Conservation (phyloP, 352 stramenopile genomes). For the Phytophthora cactorum region DNA sequence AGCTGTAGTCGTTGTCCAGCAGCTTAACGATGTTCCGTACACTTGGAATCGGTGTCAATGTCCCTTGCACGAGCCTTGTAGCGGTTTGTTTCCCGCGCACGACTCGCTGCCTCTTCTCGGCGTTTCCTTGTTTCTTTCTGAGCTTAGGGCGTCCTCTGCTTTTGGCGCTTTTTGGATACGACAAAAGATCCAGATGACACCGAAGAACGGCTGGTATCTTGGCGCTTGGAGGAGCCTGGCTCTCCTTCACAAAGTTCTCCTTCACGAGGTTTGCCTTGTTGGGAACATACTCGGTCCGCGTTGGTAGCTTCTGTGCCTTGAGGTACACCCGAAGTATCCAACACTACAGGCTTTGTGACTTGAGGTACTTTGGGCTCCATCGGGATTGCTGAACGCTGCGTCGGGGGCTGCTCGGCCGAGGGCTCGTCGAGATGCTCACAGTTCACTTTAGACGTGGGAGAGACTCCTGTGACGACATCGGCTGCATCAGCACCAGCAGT, state of each 20-base stretch:
- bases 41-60: constrained; percentile 2
- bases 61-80: constrained; percentile 7
- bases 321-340: not conserved
- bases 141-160: constrained; percentile 4
- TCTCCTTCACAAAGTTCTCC: too few species aligned
- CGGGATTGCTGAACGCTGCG: not conserved
- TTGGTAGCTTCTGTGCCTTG: not conserved
- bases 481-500: not conserved
- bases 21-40: not conserved
- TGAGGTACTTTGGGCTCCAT: not conserved
- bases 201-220: constrained; percentile 9
- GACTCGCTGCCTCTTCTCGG: constrained; percentile 3
- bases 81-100: not conserved
- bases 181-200: not conserved
- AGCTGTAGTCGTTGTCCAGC: constrained; percentile 7
- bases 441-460: not conserved
- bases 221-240: constrained; percentile 2
- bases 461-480: not conserved
- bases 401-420: not conserved
- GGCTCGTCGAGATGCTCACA: not conserved
- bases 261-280: too few species aligned
- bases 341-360: not conserved
- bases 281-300: too few species aligned
- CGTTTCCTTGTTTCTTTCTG: not conserved
- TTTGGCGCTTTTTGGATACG: not conserved